These are phyloP conservation scores for Physcia stellaris DNA, from an alignment of 495 filamentous ascomycete species.

Conservation along the genomic window DNA sequence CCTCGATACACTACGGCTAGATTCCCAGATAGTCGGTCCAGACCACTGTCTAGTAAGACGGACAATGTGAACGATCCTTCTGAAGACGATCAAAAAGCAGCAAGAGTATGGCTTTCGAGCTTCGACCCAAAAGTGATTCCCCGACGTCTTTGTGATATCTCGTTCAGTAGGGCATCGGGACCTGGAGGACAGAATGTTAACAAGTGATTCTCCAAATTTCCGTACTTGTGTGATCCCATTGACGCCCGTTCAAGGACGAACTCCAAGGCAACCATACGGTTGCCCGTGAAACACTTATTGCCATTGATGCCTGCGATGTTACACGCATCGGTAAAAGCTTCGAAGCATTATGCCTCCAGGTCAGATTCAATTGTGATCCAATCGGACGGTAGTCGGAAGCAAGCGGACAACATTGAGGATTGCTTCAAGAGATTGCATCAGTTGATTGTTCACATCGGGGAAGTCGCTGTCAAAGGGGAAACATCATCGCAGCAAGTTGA, in stretches of 20 bases:
- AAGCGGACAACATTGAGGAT: conserved; percentile 47
- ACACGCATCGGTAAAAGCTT: conserved; percentile 45
- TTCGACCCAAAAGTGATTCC: conserved; percentile 54
- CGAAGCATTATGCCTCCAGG: conserved; percentile 54
- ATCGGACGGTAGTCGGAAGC: conserved; percentile 51
- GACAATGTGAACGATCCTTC: background rate
- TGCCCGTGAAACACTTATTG: conserved; percentile 42
- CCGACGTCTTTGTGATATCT: conserved; percentile 46
- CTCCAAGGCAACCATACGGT: conserved; percentile 73
- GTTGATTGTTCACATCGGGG: conserved; percentile 39
- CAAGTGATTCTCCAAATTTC: conserved; percentile 48
- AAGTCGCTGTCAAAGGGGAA: conserved; percentile 46
- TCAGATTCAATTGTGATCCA: conserved; percentile 55
- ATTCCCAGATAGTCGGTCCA: too few relatives aligned
- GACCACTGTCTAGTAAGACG: background rate
- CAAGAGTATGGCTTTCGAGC: conserved; percentile 59
- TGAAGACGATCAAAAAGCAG: conserved; percentile 50
- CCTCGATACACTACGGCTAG: too few relatives aligned
- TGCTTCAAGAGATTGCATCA: conserved; percentile 51
- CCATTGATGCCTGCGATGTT: conserved; percentile 54
- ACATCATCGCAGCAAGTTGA: conserved; percentile 44
- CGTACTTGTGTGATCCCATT: too few relatives aligned
- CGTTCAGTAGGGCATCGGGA: conserved; percentile 76
- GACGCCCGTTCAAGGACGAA: too few relatives aligned
- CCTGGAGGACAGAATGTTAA: conserved; percentile 95